Evolutionary conservation across 805 yeast species (phyloP), one percentile per base, ranked within the genome.

Genomic region (Jamesozyma rosinii): DNA sequence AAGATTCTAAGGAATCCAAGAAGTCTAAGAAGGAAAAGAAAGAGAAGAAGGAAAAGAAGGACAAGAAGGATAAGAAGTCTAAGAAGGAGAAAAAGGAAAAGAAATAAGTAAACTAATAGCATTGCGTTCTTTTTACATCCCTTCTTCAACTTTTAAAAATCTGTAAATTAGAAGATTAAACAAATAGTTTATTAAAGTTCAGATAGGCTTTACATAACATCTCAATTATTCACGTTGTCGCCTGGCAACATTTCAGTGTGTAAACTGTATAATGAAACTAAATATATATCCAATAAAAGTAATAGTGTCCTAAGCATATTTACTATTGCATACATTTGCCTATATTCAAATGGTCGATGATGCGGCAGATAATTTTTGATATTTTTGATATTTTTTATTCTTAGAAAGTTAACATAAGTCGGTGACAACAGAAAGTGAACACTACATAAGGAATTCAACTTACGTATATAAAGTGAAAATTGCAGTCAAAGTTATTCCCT

Each of bases 11-110:
- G 46, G 57, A 60, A 40, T 53, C 57, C 4, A 63, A 65, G 49
- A 61, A 64, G 47, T 58, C 61, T 33, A 66, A 67, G 58, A 59
- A 63, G 48, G 61, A 59, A 4, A 62, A 63, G 55, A 55, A 58
- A 41, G 55, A 54, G 18, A 53, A 53, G 46, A 50, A 51, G 42
- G 55, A 55, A 37, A 51, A 52, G 36, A 50, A 57, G 24, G 49
- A 52, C 11, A 56, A 59, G 52, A 55, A 56, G 41, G 57, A 53
- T 5, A 58, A 65, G 57, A 60, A 61, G 44, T 56, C 53, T 2
- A 66, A 64, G 54, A 63, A 65, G 43, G 63, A 58, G 14, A 62
- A 67, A 53, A 59, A 63, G 46, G 57, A 50, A 35, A 50, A 47
- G 37, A 54, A 50, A 60, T 61, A 44, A 37, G 18, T 37, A 17